Base-by-base conservation (phyloP, 257 asterid species). In the Craterostigma plantagineum region DNA sequence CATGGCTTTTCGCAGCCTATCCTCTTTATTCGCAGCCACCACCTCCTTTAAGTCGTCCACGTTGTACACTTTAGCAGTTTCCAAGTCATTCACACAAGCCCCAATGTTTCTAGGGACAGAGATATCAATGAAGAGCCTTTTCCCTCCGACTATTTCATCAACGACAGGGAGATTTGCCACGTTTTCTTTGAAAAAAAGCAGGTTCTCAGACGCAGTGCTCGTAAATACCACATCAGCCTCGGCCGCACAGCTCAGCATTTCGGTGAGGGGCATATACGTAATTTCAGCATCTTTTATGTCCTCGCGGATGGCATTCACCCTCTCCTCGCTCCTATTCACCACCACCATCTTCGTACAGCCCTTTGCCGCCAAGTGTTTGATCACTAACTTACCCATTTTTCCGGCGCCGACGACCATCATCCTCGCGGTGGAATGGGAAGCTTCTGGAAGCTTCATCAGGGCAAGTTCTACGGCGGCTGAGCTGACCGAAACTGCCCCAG, bases 321-420 rank as follows among this genome's bases (percentile, higher is more conserved):
- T 57, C 2, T 78, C 94, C 60, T 75, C 81, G 10, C 65, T 70
- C 47, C 97, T 69, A 64, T 86, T 81, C 48, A 78, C 92, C 0
- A 86, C 91, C 42, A 78, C 84, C 92, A 86, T 71, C 57, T 66
- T 73, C 10, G 80, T 78, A 68, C 94, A 86, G 7, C 97, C 94
- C 62, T 86, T 86, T 11, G 97, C 92, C 0, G 35, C 82, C 74
- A 86, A 64, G 67, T 81, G 94, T 65, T 81, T 86, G 69, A 86
- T 73, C 49, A 86, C 97, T n/a, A 86, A 93, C 68, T 86, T 86
- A 27, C 97, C 96, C 96, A 86, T 81, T 57, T 86, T 81, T 34
- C 96, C 96, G 5, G 96, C 94, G 45, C 96, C 96, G 46, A 86
- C 61, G 8, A 86, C 72, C 39, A 86, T 43, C 83, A 78, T 73